Base-by-base conservation (phyloP, 352 stramenopile species). In the Globisporangium cystogenes region DNA sequence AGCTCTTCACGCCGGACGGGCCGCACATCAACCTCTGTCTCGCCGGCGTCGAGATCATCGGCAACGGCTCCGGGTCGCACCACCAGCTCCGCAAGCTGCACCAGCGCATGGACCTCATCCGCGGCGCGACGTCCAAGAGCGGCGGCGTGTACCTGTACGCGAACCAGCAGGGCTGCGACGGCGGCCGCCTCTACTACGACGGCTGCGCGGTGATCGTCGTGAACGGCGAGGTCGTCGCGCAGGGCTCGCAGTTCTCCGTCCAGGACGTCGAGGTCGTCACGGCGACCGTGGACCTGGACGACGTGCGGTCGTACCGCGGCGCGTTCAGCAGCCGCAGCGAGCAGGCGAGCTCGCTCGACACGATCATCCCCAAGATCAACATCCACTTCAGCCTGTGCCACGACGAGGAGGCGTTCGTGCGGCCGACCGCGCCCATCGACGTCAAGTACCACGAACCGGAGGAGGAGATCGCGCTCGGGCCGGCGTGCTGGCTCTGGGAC, bases 401-500 rank as follows among this genome's bases (percentile, higher is more conserved):
- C 45, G 72, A 84, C 24, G 75, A 86, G 26, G 59, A 46, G 7
- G 65, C 64, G 4, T 66, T 87, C 20, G 29, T 58, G 3, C 48
- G 61, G 1, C 67, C 80, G 15, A 79, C 66, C n/a, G 49, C 68
- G 18, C 57, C 65, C 7, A 78, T 97, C 44, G 55, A 86, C 11
- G 65, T 96, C 12, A 76, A 72, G n/a, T 86, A 93, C 64, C 81
- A 97, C 55, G 67, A 72, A 6, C 87, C 96, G 2, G 95, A 99
- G 62, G 96, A 99, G 68, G 96, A 99, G 65, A 99, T 98, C 67
- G 97, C 88, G 35, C 74, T 98, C 2, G 97, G 97, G 5, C 96
- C 96, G 2, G 96, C 97, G 4, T 99, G 96, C 69, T 99, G 97
- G 97, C 68, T 99, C 33, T 99, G 97, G 97, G 97, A 99, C 74